Base-by-base conservation (phyloP, 371 early-diverging fungal genomes). In the Mucor velutinosus region DNA sequence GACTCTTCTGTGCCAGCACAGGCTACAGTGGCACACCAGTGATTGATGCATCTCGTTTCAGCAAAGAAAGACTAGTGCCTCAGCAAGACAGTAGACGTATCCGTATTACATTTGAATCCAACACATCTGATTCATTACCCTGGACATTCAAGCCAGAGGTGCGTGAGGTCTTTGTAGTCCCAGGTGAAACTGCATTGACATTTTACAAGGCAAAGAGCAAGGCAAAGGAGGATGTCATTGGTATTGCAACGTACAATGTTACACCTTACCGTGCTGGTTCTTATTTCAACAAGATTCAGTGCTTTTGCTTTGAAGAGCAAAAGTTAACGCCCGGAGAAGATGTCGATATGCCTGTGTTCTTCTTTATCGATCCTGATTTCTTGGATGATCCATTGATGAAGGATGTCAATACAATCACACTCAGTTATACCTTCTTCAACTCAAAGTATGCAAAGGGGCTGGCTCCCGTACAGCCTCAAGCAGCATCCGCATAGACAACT, bases 291-390 rank as follows among this genome's bases (percentile, higher is more conserved):
- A 99, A 98, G 86, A 97, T 98, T 64, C 99, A 99, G 75, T 99
- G 99, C 76, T 99, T 99, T 69, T 99, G 99, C 73, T 99, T 99
- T 83, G 99, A 99, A 73, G 98, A 98, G 74, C 99, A 99, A 78
- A 92, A 90, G 77, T 80, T 99, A 62, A 86, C 79, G 37, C 92
- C 98, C 0, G 90, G 90, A 2, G 99, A 99, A 78, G 91, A 95
- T 66, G 94, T 99, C 4, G 99, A 99, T 69, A 99, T 99, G 99
- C 99, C 99, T 8, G 97, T 99, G 33, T 99, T 98, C 71, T 99
- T 99, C 81, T 99, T 95, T 72, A 92, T 99, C 62, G 99, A 99
- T 70, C 99, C 99, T 10, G 98, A 95, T 75, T 94, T 98, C 81
- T 87, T 92, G 39, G 86, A 90, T n/a, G 98, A 99, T 78, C 98